These are phyloP conservation scores for Salix purpurea DNA, from an alignment of 345 rosid genomes.

Conservation along the genomic window DNA sequence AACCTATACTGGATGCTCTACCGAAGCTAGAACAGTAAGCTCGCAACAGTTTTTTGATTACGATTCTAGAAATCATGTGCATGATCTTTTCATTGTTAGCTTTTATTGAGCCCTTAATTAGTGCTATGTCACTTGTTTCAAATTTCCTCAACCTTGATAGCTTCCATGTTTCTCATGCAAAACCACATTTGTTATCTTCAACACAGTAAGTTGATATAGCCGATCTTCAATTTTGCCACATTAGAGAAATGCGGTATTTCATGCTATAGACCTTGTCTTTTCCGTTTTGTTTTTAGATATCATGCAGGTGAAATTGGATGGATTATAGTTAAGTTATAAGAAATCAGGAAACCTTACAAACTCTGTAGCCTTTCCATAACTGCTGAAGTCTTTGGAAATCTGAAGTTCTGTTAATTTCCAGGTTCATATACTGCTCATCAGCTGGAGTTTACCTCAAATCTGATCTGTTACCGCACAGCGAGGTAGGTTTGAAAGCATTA, in stretches of 20 bases:
- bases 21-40: conserved; percentile 91
- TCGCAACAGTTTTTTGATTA: conserved; percentile 7
- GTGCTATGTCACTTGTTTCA: neutral
- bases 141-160: neutral
- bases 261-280: neutral
- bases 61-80: neutral
- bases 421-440: conserved; percentile 92
- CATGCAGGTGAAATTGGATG: neutral
- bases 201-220: neutral
- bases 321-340: neutral
- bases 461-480: conserved; percentile 73
- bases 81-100: neutral
- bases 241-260: neutral
- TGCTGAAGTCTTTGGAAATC: conserved; percentile 1
- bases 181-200: neutral
- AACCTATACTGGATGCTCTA: conserved; percentile 83
- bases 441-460: conserved; percentile 94
- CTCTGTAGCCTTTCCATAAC: neutral
- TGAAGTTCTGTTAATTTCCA: conserved; percentile 29
- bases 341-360: neutral
- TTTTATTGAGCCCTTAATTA: neutral
- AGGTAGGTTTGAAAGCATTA: conserved; percentile 41
- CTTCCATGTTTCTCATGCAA: no score
- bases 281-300: neutral
- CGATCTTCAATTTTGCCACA: neutral